Evolutionary conservation across 2,329 filamentous ascomycete species (phyloP), one percentile per base, ranked within the genome.

Genomic region (Ophiostoma sp.): DNA sequence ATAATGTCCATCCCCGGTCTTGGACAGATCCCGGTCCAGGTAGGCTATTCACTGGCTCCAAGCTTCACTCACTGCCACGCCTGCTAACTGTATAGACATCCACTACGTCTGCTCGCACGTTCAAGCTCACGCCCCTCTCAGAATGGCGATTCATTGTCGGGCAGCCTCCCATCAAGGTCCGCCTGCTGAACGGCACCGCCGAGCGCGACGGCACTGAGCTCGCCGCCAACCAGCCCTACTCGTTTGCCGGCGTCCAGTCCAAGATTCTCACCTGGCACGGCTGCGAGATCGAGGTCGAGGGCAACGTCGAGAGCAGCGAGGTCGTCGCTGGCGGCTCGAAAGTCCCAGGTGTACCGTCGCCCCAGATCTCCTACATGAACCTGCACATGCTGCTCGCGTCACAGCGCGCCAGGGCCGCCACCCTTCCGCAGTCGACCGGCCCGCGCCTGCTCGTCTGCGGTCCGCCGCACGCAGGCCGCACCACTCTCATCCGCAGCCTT

Each of bases 131-230:
- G 66, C 83, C 86, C 68, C 86, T 85, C 72, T 88, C 86, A 74
- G 91, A 94, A 83, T 94, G 90, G 87, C 86, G 91, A 66, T 94
- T 94, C 79, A 84, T 91, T 75, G 87, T 92, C 62, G 83, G 88
- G 11, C 77, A 81, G 70, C 77, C 78, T 69, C 74, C 77, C 42
- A 70, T 84, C 66, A 77, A 78, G 52, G 75, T 85, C 64, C 83
- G 93, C 81, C 82, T 98, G 40, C 79, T 92, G 68, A 87, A 85
- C 45, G 95, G 95, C 70, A 92, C 89, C 1, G 95, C 94, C 65
- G 95, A 99, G 78, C 87, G 96, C 75, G 97, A 98, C 76, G 95
- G 95, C 76, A 93, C 94, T 68, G 95, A 99, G 80, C 89, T 99
- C 60, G 93, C 93, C 11, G 84, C 86, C 9, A 90, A 89, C 68